These are phyloP conservation scores for Saccharomyces uvarum DNA, from an alignment of 1,139 yeast genomes.

Conservation along the genomic window DNA sequence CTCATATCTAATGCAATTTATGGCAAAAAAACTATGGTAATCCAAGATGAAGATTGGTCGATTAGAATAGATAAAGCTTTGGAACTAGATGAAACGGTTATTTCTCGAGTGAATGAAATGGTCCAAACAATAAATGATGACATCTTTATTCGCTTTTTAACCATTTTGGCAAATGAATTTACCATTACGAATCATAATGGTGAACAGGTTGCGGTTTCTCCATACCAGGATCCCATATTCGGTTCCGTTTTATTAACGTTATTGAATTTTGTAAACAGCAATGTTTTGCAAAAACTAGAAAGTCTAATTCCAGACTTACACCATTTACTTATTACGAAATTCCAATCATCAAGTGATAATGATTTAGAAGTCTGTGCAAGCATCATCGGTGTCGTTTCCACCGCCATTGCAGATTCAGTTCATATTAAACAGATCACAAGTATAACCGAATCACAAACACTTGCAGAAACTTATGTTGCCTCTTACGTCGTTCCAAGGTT, in stretches of 20 bases:
- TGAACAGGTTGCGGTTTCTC: conserved; percentile 12
- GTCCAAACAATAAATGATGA: conserved; percentile 17
- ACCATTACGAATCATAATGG: conserved; percentile 19
- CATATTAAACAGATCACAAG: conserved; percentile 6
- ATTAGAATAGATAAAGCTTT: conserved; percentile 64
- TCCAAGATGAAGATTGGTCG: conserved; percentile 70
- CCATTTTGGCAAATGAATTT: conserved; percentile 36
- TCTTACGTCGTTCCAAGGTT: conserved; percentile 51
- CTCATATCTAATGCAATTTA: conserved; percentile 58
- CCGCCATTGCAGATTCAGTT: conserved; percentile 36
- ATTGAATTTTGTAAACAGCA: conserved; percentile 27
- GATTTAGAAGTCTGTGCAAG: conserved; percentile 36
- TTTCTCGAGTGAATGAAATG: conserved; percentile 32
- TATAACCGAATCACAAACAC: neutral
- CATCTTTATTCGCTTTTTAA: conserved; percentile 23
- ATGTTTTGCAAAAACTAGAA: conserved; percentile 18
- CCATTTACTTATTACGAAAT: conserved; percentile 1
- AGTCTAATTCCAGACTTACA: conserved; percentile 17
- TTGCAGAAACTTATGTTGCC: conserved; percentile 35
- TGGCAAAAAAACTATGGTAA: conserved; percentile 48
- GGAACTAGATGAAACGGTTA: conserved; percentile 51
- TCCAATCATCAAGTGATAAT: conserved; percentile 11
- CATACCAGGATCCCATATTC: conserved; percentile 16
- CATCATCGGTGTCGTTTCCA: conserved; percentile 41
- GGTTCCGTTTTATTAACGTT: conserved; percentile 29